Base-by-base conservation (phyloP, 768 basidiomycete species). In the Podaxis sp. region DNA sequence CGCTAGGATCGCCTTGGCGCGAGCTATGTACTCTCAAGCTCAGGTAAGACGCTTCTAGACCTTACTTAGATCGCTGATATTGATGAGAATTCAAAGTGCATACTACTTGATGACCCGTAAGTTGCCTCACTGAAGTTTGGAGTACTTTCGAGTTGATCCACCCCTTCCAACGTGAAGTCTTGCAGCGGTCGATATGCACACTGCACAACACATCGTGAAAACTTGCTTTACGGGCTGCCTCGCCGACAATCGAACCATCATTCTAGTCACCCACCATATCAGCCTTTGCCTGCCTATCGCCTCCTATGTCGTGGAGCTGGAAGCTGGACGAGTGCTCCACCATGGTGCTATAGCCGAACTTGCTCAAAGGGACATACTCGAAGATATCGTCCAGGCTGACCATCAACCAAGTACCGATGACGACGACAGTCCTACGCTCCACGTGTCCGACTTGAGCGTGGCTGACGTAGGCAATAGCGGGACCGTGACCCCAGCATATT, bases 201-300 rank as follows among this genome's bases (percentile, higher is more conserved):
- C 89, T 0, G 88, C 89, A 5, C 80, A 82, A 47, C 86, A 89
- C 65, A 71, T 95, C 18, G 84, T 90, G 58, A 72, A 76, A 13
- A 74, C 82, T 37, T 91, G 89, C 63, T 73, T 94, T 14, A 75
- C 75, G 7, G 87, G 92, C 6, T 71, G 78, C 1, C 76, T 94
- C 14, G 82, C 87, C 62, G 72, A 73, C 14, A 81, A 77, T 54
- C 78, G 92, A 14, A 94, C 92, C 0, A 81, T 93, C 63, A 80
- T 94, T 61, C 79, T 95, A 16, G 90, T 94, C 55, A 93, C 92
- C 0, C 93, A 95, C 68, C 90, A 93, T 67, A 83, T 91, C 59
- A 80, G 77, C 36, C 78, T 93, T 5, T 90, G 89, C 66, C 76
- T 90, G 0, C 87, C 89, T 0, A 74, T 80, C 16, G 85, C 91